Conservation (phyloP, 805 yeast species). For the Pachysolen tannophilus region DNA sequence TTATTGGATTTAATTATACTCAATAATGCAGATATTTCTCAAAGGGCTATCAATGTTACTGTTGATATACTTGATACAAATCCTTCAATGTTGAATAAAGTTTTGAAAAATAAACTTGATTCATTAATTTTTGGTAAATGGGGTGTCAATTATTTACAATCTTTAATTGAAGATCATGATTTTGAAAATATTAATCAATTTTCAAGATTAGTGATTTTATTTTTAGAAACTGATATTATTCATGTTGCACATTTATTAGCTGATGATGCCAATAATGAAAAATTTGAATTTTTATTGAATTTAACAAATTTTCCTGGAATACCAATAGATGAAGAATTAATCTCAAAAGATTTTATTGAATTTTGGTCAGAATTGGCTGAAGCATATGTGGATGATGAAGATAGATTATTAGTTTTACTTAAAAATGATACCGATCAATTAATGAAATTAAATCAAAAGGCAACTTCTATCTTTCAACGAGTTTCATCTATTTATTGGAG, state of each 20-base stretch:
- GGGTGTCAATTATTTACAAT: slow-evolving; percentile 32
- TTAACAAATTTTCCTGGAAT: slow-evolving; percentile 49
- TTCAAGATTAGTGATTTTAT: slow-evolving; percentile 35
- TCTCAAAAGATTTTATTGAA: slow-evolving; percentile 46
- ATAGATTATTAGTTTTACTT: slow-evolving; percentile 22
- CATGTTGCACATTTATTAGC: slow-evolving; percentile 31
- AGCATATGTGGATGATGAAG: slow-evolving; percentile 41
- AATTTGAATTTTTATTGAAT: slow-evolving; percentile 40
- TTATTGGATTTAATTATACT: slow-evolving; percentile 13
- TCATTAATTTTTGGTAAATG: slow-evolving; percentile 35
- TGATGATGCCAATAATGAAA: slow-evolving; percentile 25
- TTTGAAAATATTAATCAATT: slow-evolving; percentile 32
- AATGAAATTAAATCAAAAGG: slow-evolving; percentile 21
- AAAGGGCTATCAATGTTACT: slow-evolving; percentile 24
- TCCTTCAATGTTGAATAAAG: slow-evolving; percentile 28
- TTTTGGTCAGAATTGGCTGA: slow-evolving; percentile 69
- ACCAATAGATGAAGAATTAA: slow-evolving; percentile 52
- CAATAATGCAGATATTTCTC: slow-evolving; percentile 9
- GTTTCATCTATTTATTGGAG: slow-evolving; percentile 61
- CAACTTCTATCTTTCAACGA: slow-evolving; percentile 34
- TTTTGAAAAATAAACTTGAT: slow-evolving; percentile 22
- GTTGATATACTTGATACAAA: slow-evolving; percentile 40
- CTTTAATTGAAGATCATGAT: slow-evolving; percentile 23
- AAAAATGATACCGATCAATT: slow-evolving; percentile 24
- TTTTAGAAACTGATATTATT: slow-evolving; percentile 38